Evolutionary conservation across 768 basidiomycete genomes (phyloP).

Genomic region (Leccinum truebloodii): DNA sequence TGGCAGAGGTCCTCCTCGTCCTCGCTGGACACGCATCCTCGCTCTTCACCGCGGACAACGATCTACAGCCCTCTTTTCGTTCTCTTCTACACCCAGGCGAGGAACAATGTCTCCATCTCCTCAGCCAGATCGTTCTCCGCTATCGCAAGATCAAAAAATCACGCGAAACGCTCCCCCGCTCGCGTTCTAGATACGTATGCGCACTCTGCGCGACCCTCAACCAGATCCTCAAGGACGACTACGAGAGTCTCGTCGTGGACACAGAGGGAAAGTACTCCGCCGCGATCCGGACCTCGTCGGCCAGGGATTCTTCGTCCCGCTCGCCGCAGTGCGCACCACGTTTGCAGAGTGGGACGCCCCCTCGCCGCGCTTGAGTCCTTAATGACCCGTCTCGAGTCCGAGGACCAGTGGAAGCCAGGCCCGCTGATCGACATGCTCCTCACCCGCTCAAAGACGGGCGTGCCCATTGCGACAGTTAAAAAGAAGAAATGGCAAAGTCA

Average conservation of each 20-base stretch:
- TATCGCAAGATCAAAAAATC: slow-evolving; percentile 72
- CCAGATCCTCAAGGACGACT: slow-evolving; percentile 75
- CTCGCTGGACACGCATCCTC: slow-evolving; percentile 88
- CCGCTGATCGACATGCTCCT: slow-evolving; percentile 79
- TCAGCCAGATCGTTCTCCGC: slow-evolving; percentile 71
- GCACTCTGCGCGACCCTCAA: slow-evolving; percentile 74
- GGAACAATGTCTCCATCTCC: slow-evolving; percentile 76
- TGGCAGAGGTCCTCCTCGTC: slow-evolving; percentile 71
- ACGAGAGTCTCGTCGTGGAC: slow-evolving; percentile 74
- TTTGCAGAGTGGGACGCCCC: slow-evolving; percentile 92
- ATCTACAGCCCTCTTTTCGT: slow-evolving; percentile 61
- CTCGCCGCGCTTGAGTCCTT: slow-evolving; percentile 69
- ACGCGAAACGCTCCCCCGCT: slow-evolving; percentile 50
- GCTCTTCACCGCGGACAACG: slow-evolving; percentile 64
- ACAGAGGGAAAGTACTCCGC: slow-evolving; percentile 77
- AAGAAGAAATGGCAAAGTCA: slow-evolving; percentile 77
- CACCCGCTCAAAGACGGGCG: slow-evolving; percentile 71
- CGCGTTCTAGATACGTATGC: slow-evolving; percentile 74
- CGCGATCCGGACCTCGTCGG: slow-evolving; percentile 78
- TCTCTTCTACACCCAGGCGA: slow-evolving; percentile 89
- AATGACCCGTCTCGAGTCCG: slow-evolving; percentile 58
- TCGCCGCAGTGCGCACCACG: slow-evolving; percentile 79
- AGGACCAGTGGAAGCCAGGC: slow-evolving; percentile 62
- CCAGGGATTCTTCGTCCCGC: slow-evolving; percentile 80
- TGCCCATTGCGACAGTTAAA: slow-evolving; percentile 81